Base-by-base conservation (phyloP, 2,329 filamentous ascomycete genomes). In the Acrocalymma vagum region DNA sequence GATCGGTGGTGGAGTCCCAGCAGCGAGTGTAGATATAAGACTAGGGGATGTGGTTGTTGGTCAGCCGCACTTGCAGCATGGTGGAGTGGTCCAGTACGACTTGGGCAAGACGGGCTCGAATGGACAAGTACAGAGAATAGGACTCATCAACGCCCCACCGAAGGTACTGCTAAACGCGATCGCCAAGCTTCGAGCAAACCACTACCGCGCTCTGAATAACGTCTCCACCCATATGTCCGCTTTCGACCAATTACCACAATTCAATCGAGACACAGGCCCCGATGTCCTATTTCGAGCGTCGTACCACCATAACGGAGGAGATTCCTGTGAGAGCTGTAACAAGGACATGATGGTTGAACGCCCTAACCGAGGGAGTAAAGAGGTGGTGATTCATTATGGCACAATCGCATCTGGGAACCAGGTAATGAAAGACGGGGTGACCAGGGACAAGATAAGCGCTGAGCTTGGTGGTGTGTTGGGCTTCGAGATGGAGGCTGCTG, bases 381-480 rank as follows among this genome's bases (percentile, higher is more conserved):
- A 44, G n/a, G 25, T 24, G 22, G 4, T n/a, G 8, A 29, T 40
- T 1, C 67, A 72, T 33, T 50, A 76, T 21, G 73, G 73, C 0
- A 31, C 45, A 1, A 58, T 76, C 1, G 73, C 62, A 9, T 75
- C 71, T 1, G 71, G 65, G 10, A 67, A 76, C 37, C 62, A 53
- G 2, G 70, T 77, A 1, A 69, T 78, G 43, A 73, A 70, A 38
- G 69, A 68, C 7, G 70, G 62, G 0, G 21, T 51, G 10, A 42
- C 64, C 10, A 61, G 73, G 9, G 72, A 76, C 36, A 13, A 15
- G 0, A 48, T 75, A 51, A 29, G n/a, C n/a, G n/a, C n/a, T n/a
- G n/a, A n/a, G n/a, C n/a, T n/a, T n/a, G n/a, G n/a, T n/a, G n/a
- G 53, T 28, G 48, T 57, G 3, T 39, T 58, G 1, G 55, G 55